Conservation (phyloP, 2,329 filamentous ascomycete genomes). For the Elsinoe necatrix region DNA sequence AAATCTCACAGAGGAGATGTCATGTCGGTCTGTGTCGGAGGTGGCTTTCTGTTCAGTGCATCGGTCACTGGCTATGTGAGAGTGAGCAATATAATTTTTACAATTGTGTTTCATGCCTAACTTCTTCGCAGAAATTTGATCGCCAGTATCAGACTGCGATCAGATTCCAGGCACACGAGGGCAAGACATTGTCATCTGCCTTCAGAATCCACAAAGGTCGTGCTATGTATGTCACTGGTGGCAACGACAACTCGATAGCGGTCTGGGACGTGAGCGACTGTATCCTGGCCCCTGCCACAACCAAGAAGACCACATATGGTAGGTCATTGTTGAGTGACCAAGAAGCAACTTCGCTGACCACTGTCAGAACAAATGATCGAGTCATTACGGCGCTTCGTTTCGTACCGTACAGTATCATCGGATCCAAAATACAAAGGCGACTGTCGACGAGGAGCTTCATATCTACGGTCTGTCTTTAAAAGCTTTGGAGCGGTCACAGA, state of each 20-base stretch:
- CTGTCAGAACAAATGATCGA: conserved; percentile 50
- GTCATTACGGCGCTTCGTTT: conserved; percentile 72
- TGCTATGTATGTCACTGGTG: conserved; percentile 86
- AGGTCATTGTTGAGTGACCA: conserved; percentile 15
- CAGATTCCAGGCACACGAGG: conserved; percentile 75
- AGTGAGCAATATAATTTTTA: conserved; percentile 43
- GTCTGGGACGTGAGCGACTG: conserved; percentile 71
- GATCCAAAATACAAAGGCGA: conserved; percentile 80
- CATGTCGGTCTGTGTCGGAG: conserved; percentile 76
- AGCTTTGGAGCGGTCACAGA: conserved; percentile 83
- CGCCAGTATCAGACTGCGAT: conserved; percentile 74
- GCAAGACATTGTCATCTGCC: conserved; percentile 78
- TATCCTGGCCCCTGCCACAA: conserved; percentile 36
- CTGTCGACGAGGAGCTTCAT: conserved; percentile 85
- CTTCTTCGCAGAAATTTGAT: conserved; percentile 53
- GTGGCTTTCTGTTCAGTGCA: conserved; percentile 77
- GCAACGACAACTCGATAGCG: conserved; percentile 81
- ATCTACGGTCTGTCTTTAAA: conserved; percentile 82
- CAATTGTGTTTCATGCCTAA: not conserved
- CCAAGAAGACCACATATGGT: conserved; percentile 51
- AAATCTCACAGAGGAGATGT: conserved; percentile 74
- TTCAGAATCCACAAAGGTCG: conserved; percentile 60
- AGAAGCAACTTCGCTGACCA: not conserved
- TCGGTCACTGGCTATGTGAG: conserved; percentile 82
- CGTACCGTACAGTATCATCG: conserved; percentile 85